Evolutionary conservation across 495 filamentous ascomycete species (phyloP), one percentile per base, ranked within the genome.

Genomic region (Aspergillus avenaceus): DNA sequence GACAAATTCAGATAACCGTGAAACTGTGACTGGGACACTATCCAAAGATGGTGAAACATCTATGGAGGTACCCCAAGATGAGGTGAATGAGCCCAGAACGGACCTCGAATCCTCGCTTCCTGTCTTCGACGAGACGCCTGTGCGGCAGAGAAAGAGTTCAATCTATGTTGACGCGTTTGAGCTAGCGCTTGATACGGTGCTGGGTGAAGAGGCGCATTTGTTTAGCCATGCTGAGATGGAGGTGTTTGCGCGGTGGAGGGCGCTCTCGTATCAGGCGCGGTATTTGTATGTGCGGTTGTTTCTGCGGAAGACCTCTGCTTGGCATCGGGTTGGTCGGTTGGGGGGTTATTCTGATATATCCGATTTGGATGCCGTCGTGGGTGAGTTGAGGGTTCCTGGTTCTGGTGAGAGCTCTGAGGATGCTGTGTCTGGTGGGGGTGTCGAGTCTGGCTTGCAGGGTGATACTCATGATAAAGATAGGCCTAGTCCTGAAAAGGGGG

Each of bases 101-200:
- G 88, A 90, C 14, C 76, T 95, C 37, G 91, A 96, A 61, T 85
- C 75, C 50, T 85, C 85, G 0, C 71, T 96, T 16, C 87, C 89
- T 9, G 72, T 75, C 5, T 70, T 93, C 8, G 70, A 81, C 54
- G 79, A 0, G 83, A 87, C n/a, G n/a, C n/a, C n/a, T n/a, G n/a
- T n/a, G n/a, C 60, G 76, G 21, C 75, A 71, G 41, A 83, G 83
- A 4, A 81, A 74, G 60, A 95, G 84, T 56, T 97, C 93, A 4
- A 91, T 98, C 46, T 98, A 98, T 57, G 90, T 97, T 13, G 92
- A 98, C 67, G 93, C 92, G 16, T 98, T 98, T 77, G 96, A 96
- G 65, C 71, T 97, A 13, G 90, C 91, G 14, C 75, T 98, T 36
- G 84, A 91, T 51, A 97, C 90, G 2, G 92, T 97, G 18, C 72